Evolutionary conservation across 2,329 filamentous ascomycete species (phyloP), one percentile per base, ranked within the genome.

Genomic region (Phialophora macrospora): DNA sequence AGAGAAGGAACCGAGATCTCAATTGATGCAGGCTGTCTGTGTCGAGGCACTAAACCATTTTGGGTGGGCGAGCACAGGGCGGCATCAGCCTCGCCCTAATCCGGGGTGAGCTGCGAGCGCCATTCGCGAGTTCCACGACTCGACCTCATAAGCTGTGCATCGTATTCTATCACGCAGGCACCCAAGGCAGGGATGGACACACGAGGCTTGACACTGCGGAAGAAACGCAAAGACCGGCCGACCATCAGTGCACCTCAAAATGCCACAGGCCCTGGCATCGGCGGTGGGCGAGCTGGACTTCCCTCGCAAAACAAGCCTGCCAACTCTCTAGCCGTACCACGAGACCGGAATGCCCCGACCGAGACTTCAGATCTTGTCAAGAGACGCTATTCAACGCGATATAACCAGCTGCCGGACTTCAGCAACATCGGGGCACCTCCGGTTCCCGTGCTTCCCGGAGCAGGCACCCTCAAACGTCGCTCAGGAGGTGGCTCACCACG

Each of bases 381-480:
- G 81, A 87, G 93, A 72, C 85, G 95, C 72, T 99, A 98, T 79
- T 98, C 95, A 46, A 93, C 93, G 49, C 89, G 94, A 67, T 96
- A 97, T 77, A 94, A 93, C 73, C 88, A 91, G 70, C 78, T 89
- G 0, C 90, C 90, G 1, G 81, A 87, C 66, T 88, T 91, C 73
- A 90, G 88, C 75, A 86, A 89, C 72, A 82, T 84, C 71, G 87
- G 85, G 63, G 87, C 86, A 22, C 86, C 92, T 20, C 86, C 91
- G 1, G 83, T 97, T 69, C 94, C 95, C 0, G 57, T 26, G 8
- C 66, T 84, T 83, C 56, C 83, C 84, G 55, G 87, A 3, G 17
- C 58, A 9, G 58, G 58, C 86, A 70, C 92, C 87, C 74, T 76
- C 74, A 74, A 82, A 72, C 77, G 79, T 56, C 64, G 68, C 17